These are phyloP conservation scores for Bipolaris cookei DNA, from an alignment of 2,329 filamentous ascomycete species.

Conservation along the genomic window DNA sequence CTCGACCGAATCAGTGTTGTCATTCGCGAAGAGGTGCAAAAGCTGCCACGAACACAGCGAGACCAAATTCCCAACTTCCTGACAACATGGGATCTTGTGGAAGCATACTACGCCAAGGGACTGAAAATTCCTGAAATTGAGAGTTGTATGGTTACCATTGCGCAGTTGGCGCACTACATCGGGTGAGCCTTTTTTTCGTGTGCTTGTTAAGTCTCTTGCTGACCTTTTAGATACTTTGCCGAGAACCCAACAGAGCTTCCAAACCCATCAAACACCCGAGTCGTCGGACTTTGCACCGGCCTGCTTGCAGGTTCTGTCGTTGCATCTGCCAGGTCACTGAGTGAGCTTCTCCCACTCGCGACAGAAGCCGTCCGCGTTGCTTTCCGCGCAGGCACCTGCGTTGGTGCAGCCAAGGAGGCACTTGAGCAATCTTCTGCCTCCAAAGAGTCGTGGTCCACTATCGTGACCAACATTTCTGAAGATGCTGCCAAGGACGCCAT, in stretches of 20 bases:
- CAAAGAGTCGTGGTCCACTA: conserved; percentile 70
- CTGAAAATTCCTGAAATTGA: conserved; percentile 68
- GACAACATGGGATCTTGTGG: conserved; percentile 68
- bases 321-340: conserved; percentile 67
- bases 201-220: conserved; percentile 23
- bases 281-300: conserved; percentile 72
- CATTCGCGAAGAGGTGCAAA: conserved; percentile 65
- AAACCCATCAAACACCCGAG: conserved; percentile 56
- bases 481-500: conserved; percentile 59
- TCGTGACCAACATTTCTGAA: conserved; percentile 64
- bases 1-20: conserved; percentile 64
- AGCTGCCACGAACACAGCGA: conserved; percentile 63
- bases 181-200: conserved; percentile 58
- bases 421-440: conserved; percentile 61
- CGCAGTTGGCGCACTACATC: conserved; percentile 72
- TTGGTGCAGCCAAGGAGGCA: conserved; percentile 51
- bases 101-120: conserved; percentile 65
- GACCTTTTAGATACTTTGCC: conserved; percentile 52
- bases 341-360: conserved; percentile 66
- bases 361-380: conserved; percentile 69
- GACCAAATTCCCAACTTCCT: conserved; percentile 66
- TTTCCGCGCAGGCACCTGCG: conserved; percentile 65
- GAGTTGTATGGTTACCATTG: conserved; percentile 67
- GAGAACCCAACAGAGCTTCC: conserved; percentile 62
- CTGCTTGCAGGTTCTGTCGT: conserved; percentile 73